Percentiles rank a stretch among this genome's conserved stretches.
phyloP scores from a whole-genome alignment of 1,284 basidiomycete species.

The Ceratobasidium sp. region DNA sequence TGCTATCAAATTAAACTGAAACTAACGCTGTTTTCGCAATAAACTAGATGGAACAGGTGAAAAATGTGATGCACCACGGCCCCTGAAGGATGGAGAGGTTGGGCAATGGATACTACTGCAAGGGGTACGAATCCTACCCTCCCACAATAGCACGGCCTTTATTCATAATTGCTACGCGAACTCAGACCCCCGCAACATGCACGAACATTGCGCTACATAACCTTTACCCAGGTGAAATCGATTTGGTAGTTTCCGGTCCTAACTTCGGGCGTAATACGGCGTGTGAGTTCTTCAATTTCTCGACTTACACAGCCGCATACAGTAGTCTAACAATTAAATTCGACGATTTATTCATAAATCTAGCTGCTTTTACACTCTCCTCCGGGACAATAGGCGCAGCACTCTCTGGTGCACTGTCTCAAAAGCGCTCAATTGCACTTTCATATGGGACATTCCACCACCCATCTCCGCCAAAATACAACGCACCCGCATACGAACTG shows the following conservation, averaged over 20 bases:
- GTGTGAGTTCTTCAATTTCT: slow-evolving; percentile 13
- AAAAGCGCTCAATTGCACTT: slow-evolving; percentile 76
- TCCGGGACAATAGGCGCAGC: slow-evolving; percentile 93
- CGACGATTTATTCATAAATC: slow-evolving; percentile 34
- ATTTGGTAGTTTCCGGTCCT: slow-evolving; percentile 65
- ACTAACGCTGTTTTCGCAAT: background rate
- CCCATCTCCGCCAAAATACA: slow-evolving; percentile 69
- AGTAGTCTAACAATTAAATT: too few relatives aligned
- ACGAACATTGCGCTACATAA: slow-evolving; percentile 90
- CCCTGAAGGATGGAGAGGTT: slow-evolving; percentile 76
- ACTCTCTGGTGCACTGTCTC: slow-evolving; percentile 79
- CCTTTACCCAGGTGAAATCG: slow-evolving; percentile 82
- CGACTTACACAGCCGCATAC: too few relatives aligned
- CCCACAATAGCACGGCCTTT: background rate
- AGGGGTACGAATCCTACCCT: slow-evolving; percentile 64
- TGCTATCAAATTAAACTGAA: background rate
- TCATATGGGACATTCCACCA: slow-evolving; percentile 85
- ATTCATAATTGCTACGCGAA: background rate
- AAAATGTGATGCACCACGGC: slow-evolving; percentile 67
- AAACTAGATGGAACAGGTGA: slow-evolving; percentile 76
- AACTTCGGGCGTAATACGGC: slow-evolving; percentile 56
- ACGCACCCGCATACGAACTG: slow-evolving; percentile 76
- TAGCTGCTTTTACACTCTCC: slow-evolving; percentile 85
- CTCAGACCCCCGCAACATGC: slow-evolving; percentile 88
- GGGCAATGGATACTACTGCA: slow-evolving; percentile 91